Evolutionary conservation across 108 stramenopile genomes (phyloP).

Genomic region (Mediolabrus comicus): DNA sequence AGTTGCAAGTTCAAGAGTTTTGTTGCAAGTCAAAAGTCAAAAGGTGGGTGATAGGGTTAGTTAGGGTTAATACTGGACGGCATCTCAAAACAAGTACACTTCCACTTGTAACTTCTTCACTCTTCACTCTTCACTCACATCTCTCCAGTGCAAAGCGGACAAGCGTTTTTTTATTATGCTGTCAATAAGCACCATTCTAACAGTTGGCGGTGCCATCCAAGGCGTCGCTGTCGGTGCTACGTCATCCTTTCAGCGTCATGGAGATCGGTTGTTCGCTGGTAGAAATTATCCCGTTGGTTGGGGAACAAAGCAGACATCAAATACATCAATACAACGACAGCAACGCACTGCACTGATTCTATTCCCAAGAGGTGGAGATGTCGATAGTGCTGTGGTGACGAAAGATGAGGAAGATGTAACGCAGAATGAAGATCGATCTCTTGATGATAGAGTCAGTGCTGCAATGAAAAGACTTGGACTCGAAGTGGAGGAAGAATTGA

Average conservation of each 20-base stretch:
- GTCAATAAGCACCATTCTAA: neutral
- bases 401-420: constrained; percentile 1
- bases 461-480: constrained; percentile 82
- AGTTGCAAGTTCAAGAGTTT: too few relatives aligned
- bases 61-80: too few relatives aligned
- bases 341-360: neutral
- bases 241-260: neutral
- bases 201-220: neutral
- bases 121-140: too few relatives aligned
- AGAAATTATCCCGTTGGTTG: neutral
- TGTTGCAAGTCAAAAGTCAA: too few relatives aligned
- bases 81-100: too few relatives aligned
- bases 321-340: neutral
- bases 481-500: constrained; percentile 1
- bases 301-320: neutral
- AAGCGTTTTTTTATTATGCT: neutral
- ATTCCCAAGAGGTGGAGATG: neutral
- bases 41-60: too few relatives aligned
- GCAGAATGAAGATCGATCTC: constrained; percentile 22
- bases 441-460: constrained; percentile 77
- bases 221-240: neutral
- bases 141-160: neutral
- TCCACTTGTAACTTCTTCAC: too few relatives aligned
- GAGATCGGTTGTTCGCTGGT: neutral
- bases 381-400: neutral